Percentiles rank a stretch among this genome's conserved stretches.
These are phyloP conservation scores for Chaetomiaceae sp. DNA, from an alignment of 2,329 filamentous ascomycete genomes.

Conservation along the genomic window DNA sequence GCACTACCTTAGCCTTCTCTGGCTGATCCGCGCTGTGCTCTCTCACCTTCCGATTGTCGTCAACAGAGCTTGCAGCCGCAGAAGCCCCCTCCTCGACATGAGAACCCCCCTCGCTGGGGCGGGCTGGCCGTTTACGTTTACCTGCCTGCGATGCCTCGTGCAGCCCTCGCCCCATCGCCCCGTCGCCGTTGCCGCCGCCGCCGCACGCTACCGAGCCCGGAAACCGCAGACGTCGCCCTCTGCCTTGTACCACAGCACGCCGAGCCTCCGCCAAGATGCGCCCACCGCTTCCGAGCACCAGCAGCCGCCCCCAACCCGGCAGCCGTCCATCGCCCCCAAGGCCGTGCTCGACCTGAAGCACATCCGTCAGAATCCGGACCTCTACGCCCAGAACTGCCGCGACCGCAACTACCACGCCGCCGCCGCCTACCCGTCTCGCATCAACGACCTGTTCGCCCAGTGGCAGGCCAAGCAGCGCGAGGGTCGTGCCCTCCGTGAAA, in stretches of 20 bases:
- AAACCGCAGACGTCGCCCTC: constrained; percentile 9
- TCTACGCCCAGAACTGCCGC: constrained; percentile 76
- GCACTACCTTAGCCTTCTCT: too few species aligned
- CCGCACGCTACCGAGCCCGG: not conserved
- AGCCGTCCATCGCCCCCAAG: constrained; percentile 70
- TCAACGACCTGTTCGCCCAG: constrained; percentile 49
- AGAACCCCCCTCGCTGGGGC: constrained; percentile 4
- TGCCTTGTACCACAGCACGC: constrained; percentile 16
- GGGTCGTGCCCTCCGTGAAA: constrained; percentile 56
- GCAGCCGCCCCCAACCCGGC: constrained; percentile 19
- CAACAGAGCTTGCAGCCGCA: not conserved
- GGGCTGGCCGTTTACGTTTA: constrained; percentile 16
- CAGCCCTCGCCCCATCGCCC: constrained; percentile 3
- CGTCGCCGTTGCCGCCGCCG: not conserved
- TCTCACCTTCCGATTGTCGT: too few species aligned
- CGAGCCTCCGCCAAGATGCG: constrained; percentile 4
- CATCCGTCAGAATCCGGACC: constrained; percentile 76
- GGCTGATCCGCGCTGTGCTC: too few species aligned
- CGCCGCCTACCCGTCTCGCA: constrained; percentile 48
- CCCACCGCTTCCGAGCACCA: constrained; percentile 6
- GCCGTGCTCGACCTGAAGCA: constrained; percentile 77
- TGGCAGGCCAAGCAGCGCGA: constrained; percentile 56
- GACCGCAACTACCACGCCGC: constrained; percentile 72
- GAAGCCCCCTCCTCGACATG: constrained; percentile 7
- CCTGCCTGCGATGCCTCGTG: constrained; percentile 17